A percentile compares a stretch with the other conserved stretches of the same genome.
Evolutionary conservation across 139 green algal genomes (phyloP).

Genomic region (Zygnema cylindricum): DNA sequence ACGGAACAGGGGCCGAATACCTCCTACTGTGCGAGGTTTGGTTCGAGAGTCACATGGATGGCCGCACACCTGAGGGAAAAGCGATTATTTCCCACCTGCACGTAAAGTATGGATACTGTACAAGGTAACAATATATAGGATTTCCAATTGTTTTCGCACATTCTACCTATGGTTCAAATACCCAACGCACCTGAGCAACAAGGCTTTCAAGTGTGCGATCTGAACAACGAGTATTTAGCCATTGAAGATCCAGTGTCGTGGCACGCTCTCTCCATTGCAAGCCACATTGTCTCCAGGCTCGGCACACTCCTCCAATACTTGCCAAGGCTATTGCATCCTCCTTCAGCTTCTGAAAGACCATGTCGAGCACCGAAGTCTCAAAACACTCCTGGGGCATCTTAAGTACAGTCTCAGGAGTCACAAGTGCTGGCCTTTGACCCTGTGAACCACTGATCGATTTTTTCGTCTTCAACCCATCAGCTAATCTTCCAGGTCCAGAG

Average conservation of each 20-base stretch:
- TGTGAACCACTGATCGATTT: neutral
- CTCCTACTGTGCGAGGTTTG: too few species aligned
- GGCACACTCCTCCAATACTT: constrained; percentile 22
- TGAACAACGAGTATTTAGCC: neutral
- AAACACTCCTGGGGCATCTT: neutral
- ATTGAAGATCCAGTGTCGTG: neutral
- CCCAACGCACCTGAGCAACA: neutral
- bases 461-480: neutral
- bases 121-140: too few species aligned
- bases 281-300: neutral
- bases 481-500: neutral
- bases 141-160: too few species aligned
- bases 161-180: too few species aligned
- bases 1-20: too few species aligned
- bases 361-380: neutral
- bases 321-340: constrained; percentile 1
- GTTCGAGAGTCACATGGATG: too few species aligned
- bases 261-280: neutral
- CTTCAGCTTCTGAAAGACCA: constrained; percentile 1
- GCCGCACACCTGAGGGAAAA: too few species aligned
- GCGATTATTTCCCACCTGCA: too few species aligned
- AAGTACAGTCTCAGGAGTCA: neutral
- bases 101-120: too few species aligned
- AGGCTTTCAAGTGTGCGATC: neutral
- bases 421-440: neutral